A percentile compares a stretch with the other conserved stretches of the same genome.
These are phyloP conservation scores for Wickerhamiella slavikovae DNA, from an alignment of 805 yeast genomes.

Conservation along the genomic window DNA sequence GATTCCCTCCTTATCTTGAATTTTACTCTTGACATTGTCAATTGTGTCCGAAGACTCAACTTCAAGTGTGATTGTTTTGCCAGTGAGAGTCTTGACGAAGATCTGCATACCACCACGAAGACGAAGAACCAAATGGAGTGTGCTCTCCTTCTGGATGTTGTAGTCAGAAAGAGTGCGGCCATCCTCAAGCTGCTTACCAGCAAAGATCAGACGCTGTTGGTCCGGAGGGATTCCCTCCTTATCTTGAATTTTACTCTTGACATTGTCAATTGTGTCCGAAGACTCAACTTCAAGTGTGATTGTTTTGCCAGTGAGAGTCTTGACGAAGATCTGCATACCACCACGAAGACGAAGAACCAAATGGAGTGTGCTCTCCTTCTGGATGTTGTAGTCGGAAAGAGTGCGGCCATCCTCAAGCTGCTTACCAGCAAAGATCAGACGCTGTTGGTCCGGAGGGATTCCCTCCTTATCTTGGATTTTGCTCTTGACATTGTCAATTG, in stretches of 20 bases:
- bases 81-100: constrained; percentile 76
- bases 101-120: constrained; percentile 41
- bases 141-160: constrained; percentile 90
- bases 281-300: constrained; percentile 81
- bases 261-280: constrained; percentile 88
- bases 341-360: constrained; percentile 77
- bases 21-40: constrained; percentile 87
- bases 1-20: constrained; percentile 91
- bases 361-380: constrained; percentile 78
- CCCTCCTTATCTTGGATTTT: constrained; percentile 95
- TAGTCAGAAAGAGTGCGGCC: constrained; percentile 88
- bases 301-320: constrained; percentile 79
- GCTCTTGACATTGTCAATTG: constrained; percentile 85
- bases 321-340: constrained; percentile 80
- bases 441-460: constrained; percentile 92
- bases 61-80: constrained; percentile 75
- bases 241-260: constrained; percentile 87
- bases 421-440: constrained; percentile 90
- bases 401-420: constrained; percentile 94
- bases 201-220: constrained; percentile 87
- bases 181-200: constrained; percentile 92
- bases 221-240: constrained; percentile 96
- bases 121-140: constrained; percentile 66
- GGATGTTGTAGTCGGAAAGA: constrained; percentile 83
- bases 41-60: constrained; percentile 91